Evolutionary conservation across 2,329 filamentous ascomycete species (phyloP).

Genomic region (Colletotrichum endophyticum): DNA sequence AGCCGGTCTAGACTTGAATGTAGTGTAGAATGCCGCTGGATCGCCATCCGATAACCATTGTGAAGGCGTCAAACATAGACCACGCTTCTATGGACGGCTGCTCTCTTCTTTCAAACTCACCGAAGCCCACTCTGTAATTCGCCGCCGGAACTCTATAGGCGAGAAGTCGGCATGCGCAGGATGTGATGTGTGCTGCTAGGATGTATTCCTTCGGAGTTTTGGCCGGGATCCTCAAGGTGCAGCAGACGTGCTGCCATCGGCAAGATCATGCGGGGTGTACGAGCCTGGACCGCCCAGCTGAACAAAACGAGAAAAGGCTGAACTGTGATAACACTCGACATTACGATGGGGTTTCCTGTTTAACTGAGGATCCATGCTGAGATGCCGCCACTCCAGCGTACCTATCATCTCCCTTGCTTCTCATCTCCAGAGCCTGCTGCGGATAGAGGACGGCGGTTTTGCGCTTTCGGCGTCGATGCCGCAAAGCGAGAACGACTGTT

Average conservation of each 20-base stretch:
- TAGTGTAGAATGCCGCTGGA: background rate
- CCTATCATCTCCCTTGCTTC: background rate
- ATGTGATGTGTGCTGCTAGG: background rate
- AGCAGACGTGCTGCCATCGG: background rate
- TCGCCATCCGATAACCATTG: background rate
- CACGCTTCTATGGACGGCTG: background rate
- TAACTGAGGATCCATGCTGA: background rate
- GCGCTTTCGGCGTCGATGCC: background rate
- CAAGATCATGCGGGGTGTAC: background rate
- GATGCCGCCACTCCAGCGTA: background rate
- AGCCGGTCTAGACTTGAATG: background rate
- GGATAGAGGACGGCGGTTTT: background rate
- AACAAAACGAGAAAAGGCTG: background rate
- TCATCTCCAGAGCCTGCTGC: background rate
- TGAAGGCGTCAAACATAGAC: background rate
- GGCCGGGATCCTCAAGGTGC: background rate
- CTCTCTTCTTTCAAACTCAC: background rate
- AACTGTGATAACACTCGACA: background rate
- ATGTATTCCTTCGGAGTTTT: background rate
- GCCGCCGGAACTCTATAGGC: background rate
- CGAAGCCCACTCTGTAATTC: background rate
- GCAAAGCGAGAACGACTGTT: background rate
- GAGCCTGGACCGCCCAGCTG: background rate
- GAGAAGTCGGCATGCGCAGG: background rate
- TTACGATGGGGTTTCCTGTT: background rate